Evolutionary conservation across 2,329 filamentous ascomycete species (phyloP).

Genomic region (Thelonectria olida): DNA sequence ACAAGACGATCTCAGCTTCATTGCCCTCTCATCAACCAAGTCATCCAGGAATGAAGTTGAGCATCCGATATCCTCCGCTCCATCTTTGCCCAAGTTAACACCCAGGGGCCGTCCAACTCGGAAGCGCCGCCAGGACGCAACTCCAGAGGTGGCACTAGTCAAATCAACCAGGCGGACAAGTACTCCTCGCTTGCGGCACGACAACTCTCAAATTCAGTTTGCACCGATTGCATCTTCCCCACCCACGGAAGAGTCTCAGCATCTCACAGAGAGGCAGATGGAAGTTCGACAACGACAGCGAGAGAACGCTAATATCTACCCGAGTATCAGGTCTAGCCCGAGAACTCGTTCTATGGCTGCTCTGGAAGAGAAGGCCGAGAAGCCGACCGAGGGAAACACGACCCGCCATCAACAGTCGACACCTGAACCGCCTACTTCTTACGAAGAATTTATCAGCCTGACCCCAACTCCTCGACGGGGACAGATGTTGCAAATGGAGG

Average conservation of each 20-base stretch:
- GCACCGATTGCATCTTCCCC: constrained; percentile 71
- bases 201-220: constrained; percentile 86
- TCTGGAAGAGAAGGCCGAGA: constrained; percentile 24
- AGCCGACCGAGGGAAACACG: constrained; percentile 16
- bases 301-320: constrained; percentile 72
- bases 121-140: constrained; percentile 42
- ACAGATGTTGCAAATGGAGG: constrained; percentile 59
- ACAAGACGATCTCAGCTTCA: constrained; percentile 55
- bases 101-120: constrained; percentile 35
- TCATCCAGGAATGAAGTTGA: constrained; percentile 40
- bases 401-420: constrained; percentile 50
- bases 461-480: constrained; percentile 70
- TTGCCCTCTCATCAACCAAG: constrained; percentile 43
- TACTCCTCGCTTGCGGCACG: constrained; percentile 72
- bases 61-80: constrained; percentile 22
- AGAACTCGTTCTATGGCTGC: constrained; percentile 34
- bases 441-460: constrained; percentile 64
- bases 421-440: constrained; percentile 55
- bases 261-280: constrained; percentile 80
- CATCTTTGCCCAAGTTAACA: constrained; percentile 26
- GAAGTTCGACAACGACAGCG: constrained; percentile 80
- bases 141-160: constrained; percentile 35
- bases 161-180: constrained; percentile 40
- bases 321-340: constrained; percentile 69
- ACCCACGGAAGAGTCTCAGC: constrained; percentile 69